phyloP scores from a whole-genome alignment of 768 basidiomycete genomes.

The Amanita rimosa region DNA sequence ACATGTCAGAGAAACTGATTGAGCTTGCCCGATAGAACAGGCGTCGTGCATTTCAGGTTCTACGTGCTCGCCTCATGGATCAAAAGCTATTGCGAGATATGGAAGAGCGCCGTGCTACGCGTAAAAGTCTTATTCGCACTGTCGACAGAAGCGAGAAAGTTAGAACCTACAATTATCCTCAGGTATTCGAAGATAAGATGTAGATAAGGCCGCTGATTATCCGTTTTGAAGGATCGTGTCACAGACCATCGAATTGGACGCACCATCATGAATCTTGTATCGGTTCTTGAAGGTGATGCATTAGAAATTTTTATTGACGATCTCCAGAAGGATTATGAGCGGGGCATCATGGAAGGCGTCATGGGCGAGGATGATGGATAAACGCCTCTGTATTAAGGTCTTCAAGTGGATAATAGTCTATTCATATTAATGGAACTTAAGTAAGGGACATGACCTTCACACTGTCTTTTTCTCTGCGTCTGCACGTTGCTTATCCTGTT shows the following conservation, averaged over 20 bases:
- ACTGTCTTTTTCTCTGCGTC: conserved; percentile 2
- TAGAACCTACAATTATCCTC: conserved; percentile 90
- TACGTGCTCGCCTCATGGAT: conserved; percentile 79
- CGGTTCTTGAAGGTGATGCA: conserved; percentile 58
- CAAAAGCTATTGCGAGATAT: conserved; percentile 62
- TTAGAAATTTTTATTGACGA: conserved; percentile 47
- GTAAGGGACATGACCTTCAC: not conserved
- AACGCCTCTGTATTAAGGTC: too few relatives aligned
- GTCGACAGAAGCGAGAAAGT: conserved; percentile 92
- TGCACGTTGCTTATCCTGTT: not conserved
- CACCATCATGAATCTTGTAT: conserved; percentile 53
- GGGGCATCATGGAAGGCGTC: conserved; percentile 43
- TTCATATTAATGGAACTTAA: not conserved
- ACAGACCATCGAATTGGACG: conserved; percentile 88
- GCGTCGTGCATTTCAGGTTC: conserved; percentile 86
- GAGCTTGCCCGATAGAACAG: conserved; percentile 48
- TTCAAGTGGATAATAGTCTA: not conserved
- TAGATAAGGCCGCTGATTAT: not conserved
- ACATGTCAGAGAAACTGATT: not conserved
- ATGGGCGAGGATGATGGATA: conserved; percentile 14
- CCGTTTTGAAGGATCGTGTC: conserved; percentile 49
- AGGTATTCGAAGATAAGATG: conserved; percentile 25
- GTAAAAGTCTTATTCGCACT: conserved; percentile 66
- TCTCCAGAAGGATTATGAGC: conserved; percentile 44
- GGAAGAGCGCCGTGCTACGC: conserved; percentile 53